A percentile compares a stretch with the other conserved stretches of the same genome.
phyloP scores from a whole-genome alignment of 139 green algal species.

The Pseudopediastrum boryanum region DNA sequence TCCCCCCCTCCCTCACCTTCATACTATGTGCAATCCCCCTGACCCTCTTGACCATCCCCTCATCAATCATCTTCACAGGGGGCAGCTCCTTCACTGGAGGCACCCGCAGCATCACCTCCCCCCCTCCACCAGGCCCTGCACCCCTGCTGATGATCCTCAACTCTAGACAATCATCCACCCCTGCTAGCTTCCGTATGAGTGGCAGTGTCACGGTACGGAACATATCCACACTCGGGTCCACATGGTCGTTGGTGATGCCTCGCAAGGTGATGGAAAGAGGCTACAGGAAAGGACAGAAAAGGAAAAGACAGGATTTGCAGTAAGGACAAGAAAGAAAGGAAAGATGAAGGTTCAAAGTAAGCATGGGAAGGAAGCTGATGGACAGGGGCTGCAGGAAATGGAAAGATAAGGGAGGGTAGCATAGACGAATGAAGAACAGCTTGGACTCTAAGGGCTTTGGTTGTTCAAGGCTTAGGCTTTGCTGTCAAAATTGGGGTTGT shows the following conservation, averaged over 20 bases:
- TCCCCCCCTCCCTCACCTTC: slow-evolving; percentile 34
- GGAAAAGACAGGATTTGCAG: neutral
- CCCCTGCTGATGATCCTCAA: slow-evolving; percentile 74
- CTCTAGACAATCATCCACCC: slow-evolving; percentile 67
- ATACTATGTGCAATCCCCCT: slow-evolving; percentile 92
- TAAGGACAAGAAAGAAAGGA: no score
- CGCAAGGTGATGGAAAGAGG: slow-evolving; percentile 80
- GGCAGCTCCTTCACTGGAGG: slow-evolving; percentile 71
- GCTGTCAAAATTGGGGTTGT: no score
- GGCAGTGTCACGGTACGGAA: slow-evolving; percentile 92
- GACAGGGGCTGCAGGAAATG: no score
- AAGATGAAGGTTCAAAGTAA: no score
- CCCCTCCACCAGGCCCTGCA: slow-evolving; percentile 81
- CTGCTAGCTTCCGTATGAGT: slow-evolving; percentile 75
- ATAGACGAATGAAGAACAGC: no score
- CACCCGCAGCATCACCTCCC: slow-evolving; percentile 80
- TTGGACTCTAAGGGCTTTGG: no score
- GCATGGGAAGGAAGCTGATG: no score
- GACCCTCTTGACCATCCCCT: slow-evolving; percentile 96
- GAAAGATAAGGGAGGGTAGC: no score
- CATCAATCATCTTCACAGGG: slow-evolving; percentile 63
- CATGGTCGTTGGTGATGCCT: slow-evolving; percentile 92
- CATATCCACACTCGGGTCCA: slow-evolving; percentile 86
- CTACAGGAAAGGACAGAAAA: slow-evolving; percentile 37
- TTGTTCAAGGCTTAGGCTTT: no score